Conservation (phyloP, 805 yeast species). For the Starmerella stellata region DNA sequence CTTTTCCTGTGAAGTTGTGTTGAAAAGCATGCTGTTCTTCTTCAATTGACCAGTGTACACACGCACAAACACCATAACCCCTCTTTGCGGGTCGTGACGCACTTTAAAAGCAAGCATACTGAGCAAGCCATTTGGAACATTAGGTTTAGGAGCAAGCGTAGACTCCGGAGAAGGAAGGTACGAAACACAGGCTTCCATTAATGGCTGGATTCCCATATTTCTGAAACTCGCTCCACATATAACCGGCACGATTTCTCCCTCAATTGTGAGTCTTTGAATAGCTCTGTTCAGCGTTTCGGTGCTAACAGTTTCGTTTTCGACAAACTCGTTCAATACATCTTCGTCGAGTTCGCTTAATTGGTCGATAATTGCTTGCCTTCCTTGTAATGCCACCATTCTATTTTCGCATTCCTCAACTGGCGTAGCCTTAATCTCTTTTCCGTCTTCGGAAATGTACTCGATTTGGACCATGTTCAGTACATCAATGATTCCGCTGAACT, state of each 20-base stretch:
- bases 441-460: constrained; percentile 34
- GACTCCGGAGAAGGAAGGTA: constrained; percentile 50
- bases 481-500: constrained; percentile 60
- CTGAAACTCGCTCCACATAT: constrained; percentile 84
- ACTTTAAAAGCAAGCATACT: constrained; percentile 85
- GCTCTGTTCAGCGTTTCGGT: constrained; percentile 36
- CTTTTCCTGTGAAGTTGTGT: constrained; percentile 51
- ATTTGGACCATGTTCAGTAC: constrained; percentile 37
- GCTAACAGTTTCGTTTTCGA: constrained; percentile 41
- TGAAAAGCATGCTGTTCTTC: constrained; percentile 42
- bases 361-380: constrained; percentile 52
- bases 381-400: constrained; percentile 27
- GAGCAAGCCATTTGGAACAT: constrained; percentile 36
- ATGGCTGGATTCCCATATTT: constrained; percentile 88
- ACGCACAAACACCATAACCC: constrained; percentile 67
- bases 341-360: constrained; percentile 74
- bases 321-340: constrained; percentile 49
- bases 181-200: constrained; percentile 62
- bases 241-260: constrained; percentile 49
- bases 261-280: constrained; percentile 44
- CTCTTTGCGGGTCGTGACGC: constrained; percentile 58
- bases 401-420: constrained; percentile 16
- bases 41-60: constrained; percentile 68
- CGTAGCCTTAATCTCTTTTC: constrained; percentile 33
- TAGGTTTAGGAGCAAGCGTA: constrained; percentile 22